phyloP scores from a whole-genome alignment of 2,329 filamentous ascomycete species.

The Alternaria metachromatica region DNA sequence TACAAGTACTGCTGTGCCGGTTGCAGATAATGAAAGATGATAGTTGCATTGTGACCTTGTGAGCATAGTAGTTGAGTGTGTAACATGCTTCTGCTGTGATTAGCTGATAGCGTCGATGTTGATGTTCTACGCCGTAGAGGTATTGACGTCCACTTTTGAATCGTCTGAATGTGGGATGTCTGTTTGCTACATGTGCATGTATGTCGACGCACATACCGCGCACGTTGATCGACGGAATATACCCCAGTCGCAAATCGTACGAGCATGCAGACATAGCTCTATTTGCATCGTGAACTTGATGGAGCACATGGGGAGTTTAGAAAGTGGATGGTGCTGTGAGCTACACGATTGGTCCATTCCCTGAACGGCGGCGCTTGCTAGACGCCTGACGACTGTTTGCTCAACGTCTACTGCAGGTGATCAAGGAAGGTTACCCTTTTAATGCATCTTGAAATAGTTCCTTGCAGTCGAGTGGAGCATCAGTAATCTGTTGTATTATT shows the following conservation, averaged over 20 bases:
- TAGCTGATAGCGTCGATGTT: no score
- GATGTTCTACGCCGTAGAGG: no score
- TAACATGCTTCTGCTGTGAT: not conserved
- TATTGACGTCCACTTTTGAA: no score
- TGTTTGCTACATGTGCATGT: not conserved
- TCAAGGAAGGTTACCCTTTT: not conserved
- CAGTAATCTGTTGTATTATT: not conserved
- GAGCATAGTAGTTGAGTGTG: not conserved
- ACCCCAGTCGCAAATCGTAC: not conserved
- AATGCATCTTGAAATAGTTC: not conserved
- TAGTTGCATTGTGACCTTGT: not conserved
- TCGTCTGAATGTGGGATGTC: not conserved
- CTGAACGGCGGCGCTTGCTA: constrained; percentile 2
- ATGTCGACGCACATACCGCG: not conserved
- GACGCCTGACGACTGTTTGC: not conserved
- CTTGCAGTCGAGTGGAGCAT: not conserved
- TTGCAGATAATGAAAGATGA: not conserved
- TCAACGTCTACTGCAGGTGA: not conserved
- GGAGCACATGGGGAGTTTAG: not conserved
- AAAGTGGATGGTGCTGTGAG: not conserved
- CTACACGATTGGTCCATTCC: not conserved
- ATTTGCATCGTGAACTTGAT: not conserved
- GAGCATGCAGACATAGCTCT: not conserved
- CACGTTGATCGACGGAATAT: not conserved
- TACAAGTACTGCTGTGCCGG: not conserved